A percentile compares a stretch with the other conserved stretches of the same genome.
These are phyloP conservation scores for Penicillium sp. DNA, from an alignment of 2,329 filamentous ascomycete genomes.

Conservation along the genomic window DNA sequence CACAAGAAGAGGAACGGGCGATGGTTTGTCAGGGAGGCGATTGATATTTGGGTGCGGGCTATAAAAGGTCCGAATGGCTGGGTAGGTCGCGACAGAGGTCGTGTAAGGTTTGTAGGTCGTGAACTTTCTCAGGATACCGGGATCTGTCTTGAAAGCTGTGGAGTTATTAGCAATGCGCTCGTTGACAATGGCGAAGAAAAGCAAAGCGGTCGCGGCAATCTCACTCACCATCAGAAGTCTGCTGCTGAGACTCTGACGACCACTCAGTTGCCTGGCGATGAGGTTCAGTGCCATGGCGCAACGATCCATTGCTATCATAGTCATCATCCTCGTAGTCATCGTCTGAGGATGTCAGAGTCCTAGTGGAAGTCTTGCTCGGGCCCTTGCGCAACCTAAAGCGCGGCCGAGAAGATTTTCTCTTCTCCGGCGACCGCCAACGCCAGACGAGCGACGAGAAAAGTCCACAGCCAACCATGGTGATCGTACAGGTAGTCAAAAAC, in stretches of 20 bases:
- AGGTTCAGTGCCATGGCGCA: conserved; percentile 34
- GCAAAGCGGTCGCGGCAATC: background rate
- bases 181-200: background rate
- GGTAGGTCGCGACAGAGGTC: conserved; percentile 72
- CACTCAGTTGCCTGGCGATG: conserved; percentile 27
- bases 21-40: conserved; percentile 73
- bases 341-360: conserved; percentile 40
- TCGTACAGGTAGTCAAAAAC: conserved; percentile 37
- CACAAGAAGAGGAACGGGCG: conserved; percentile 79
- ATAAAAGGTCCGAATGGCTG: conserved; percentile 79
- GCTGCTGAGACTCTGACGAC: conserved; percentile 32
- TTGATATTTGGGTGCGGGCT: conserved; percentile 79
- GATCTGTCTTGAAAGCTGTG: conserved; percentile 62
- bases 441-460: conserved; percentile 36
- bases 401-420: conserved; percentile 8
- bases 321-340: conserved; percentile 45
- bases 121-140: conserved; percentile 76
- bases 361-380: conserved; percentile 32
- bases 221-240: conserved; percentile 36
- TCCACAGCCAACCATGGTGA: conserved; percentile 45
- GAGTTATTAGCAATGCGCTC: conserved; percentile 14
- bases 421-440: conserved; percentile 26
- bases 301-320: conserved; percentile 40
- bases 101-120: conserved; percentile 72
- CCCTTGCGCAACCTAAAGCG: conserved; percentile 22